Percentiles rank a stretch among this genome's conserved stretches.
Conservation (phyloP, 202 grass and related monocot species). For the Setaria italica region DNA sequence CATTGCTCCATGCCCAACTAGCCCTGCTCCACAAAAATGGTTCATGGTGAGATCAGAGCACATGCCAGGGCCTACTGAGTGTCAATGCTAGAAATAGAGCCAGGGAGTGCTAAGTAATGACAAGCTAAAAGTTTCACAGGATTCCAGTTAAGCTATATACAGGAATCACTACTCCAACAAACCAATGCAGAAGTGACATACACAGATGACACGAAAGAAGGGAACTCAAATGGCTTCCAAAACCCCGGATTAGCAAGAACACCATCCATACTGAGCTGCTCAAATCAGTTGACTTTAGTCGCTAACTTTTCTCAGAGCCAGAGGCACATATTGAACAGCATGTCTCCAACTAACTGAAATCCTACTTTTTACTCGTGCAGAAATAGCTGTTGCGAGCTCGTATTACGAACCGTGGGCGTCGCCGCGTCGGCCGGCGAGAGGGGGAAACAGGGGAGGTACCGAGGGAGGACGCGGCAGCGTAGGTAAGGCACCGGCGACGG, state of each 20-base stretch:
- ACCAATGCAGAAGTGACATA: background rate
- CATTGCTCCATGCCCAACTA: background rate
- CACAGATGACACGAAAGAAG: background rate
- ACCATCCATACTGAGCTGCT: background rate
- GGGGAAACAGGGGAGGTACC: background rate
- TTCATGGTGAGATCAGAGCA: constrained; percentile 27
- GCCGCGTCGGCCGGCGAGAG: background rate
- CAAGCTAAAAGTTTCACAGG: background rate
- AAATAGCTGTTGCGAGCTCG: background rate
- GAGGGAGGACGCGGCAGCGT: background rate
- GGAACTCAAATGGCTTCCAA: background rate
- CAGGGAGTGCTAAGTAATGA: background rate
- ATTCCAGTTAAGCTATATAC: background rate
- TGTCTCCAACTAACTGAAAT: background rate
- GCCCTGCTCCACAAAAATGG: constrained; percentile 25
- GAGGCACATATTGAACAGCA: background rate
- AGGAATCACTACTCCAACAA: background rate
- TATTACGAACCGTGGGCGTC: background rate
- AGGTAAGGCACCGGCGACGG: background rate
- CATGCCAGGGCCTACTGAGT: background rate
- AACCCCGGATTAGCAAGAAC: background rate
- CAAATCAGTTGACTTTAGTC: background rate
- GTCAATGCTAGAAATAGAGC: background rate
- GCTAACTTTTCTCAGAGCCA: background rate
- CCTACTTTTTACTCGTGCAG: background rate